Evolutionary conservation across 2,329 filamentous ascomycete genomes (phyloP).

Genomic region (Fusarium succisae): DNA sequence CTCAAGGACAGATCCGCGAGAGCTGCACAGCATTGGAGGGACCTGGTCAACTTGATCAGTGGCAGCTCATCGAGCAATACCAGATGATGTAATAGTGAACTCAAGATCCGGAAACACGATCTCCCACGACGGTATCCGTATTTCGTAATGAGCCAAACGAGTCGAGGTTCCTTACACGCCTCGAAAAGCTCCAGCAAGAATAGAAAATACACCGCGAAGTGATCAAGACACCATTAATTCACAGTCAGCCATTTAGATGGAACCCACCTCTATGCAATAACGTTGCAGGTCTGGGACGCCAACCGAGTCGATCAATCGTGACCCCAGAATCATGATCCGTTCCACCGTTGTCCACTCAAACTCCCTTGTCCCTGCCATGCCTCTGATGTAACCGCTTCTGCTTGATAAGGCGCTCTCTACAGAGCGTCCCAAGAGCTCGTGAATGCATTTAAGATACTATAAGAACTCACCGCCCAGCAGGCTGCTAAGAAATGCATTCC

Average conservation of each 20-base stretch:
- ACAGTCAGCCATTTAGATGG: background rate
- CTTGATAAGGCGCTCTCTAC: background rate
- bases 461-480: background rate
- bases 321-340: slow-evolving; percentile 13
- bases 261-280: background rate
- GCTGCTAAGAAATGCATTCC: background rate
- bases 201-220: background rate
- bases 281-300: slow-evolving; percentile 1
- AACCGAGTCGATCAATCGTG: slow-evolving; percentile 10
- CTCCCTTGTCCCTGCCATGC: slow-evolving; percentile 12
- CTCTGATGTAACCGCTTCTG: slow-evolving; percentile 3
- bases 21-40: background rate
- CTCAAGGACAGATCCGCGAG: background rate
- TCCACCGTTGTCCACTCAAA: background rate
- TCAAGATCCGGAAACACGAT: background rate
- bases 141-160: background rate
- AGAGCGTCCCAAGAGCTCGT: background rate
- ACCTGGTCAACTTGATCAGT: background rate
- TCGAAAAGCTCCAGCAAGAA: background rate
- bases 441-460: background rate
- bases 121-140: background rate
- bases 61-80: background rate
- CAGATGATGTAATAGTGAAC: background rate
- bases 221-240: background rate
- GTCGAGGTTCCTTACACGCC: background rate